Conservation (phyloP, 108 stramenopile genomes). For the Cyclotella choctawhatcheeana region DNA sequence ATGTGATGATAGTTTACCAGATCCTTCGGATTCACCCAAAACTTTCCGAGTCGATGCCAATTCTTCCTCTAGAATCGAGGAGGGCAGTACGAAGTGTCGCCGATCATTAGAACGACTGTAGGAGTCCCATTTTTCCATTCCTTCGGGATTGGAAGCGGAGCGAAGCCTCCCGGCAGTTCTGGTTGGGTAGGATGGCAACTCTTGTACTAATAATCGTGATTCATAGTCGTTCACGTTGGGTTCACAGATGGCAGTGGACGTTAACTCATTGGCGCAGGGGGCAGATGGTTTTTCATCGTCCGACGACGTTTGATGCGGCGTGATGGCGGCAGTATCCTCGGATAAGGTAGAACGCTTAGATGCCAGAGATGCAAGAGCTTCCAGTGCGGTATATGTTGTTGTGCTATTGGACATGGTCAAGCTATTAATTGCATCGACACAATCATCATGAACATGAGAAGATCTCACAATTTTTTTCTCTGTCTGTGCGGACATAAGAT, state of each 20-base stretch:
- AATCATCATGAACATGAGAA: too few species aligned
- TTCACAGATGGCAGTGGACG: not conserved
- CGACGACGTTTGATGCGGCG: not conserved
- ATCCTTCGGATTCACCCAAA: slow-evolving; percentile 45
- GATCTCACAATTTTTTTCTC: too few species aligned
- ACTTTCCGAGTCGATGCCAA: slow-evolving; percentile 66
- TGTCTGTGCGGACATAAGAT: too few species aligned
- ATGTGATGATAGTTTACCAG: not conserved
- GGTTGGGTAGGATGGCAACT: slow-evolving; percentile 8
- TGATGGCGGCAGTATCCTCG: not conserved
- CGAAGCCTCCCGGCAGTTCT: slow-evolving; percentile 53
- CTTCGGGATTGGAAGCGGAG: slow-evolving; percentile 87
- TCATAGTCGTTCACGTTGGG: not conserved
- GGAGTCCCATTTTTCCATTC: slow-evolving; percentile 90
- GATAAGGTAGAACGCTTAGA: not conserved
- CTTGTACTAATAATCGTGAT: not conserved
- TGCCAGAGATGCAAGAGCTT: not conserved
- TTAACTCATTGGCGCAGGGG: not conserved
- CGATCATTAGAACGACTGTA: slow-evolving; percentile 48
- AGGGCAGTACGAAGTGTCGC: slow-evolving; percentile 75
- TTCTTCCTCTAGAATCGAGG: slow-evolving; percentile 82
- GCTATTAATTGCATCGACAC: too few species aligned
- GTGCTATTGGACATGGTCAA: not conserved
- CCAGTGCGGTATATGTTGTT: not conserved
- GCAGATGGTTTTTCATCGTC: not conserved